These are phyloP conservation scores for Colletotrichum sublineola DNA, from an alignment of 2,329 filamentous ascomycete genomes.

Conservation along the genomic window DNA sequence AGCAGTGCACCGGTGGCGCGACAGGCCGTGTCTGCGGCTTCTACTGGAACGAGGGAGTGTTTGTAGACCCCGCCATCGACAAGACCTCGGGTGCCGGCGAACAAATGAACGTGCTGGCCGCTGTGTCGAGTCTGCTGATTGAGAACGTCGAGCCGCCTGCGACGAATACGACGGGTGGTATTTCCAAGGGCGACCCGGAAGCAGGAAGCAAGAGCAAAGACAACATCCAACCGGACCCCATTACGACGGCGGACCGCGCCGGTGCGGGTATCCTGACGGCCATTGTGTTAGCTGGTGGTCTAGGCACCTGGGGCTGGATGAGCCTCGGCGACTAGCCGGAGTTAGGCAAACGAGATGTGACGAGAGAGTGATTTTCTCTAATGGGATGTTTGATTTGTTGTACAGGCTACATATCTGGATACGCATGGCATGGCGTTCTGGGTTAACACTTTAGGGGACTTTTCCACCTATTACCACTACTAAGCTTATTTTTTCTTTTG, in stretches of 20 bases:
- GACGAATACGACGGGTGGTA: conserved; percentile 65
- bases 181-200: conserved; percentile 57
- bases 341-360: too few species aligned
- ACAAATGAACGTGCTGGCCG: conserved; percentile 69
- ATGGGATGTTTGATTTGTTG: conserved; percentile 26
- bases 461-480: conserved; percentile 1
- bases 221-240: conserved; percentile 49
- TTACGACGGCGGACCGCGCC: conserved; percentile 61
- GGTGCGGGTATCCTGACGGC: conserved; percentile 65
- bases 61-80: conserved; percentile 61
- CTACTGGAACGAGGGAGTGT: conserved; percentile 67
- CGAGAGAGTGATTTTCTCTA: not conserved
- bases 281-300: conserved; percentile 55
- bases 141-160: conserved; percentile 56
- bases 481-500: not conserved
- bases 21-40: conserved; percentile 74
- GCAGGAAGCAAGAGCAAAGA: conserved; percentile 53
- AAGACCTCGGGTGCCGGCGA: conserved; percentile 70
- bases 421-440: conserved; percentile 41
- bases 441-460: conserved; percentile 16
- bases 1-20: conserved; percentile 71
- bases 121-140: conserved; percentile 65
- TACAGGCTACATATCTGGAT: conserved; percentile 37
- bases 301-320: conserved; percentile 66
- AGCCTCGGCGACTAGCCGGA: conserved; percentile 45